phyloP scores from a whole-genome alignment of 148 eudicot genomes.

The Silene uniflora region DNA sequence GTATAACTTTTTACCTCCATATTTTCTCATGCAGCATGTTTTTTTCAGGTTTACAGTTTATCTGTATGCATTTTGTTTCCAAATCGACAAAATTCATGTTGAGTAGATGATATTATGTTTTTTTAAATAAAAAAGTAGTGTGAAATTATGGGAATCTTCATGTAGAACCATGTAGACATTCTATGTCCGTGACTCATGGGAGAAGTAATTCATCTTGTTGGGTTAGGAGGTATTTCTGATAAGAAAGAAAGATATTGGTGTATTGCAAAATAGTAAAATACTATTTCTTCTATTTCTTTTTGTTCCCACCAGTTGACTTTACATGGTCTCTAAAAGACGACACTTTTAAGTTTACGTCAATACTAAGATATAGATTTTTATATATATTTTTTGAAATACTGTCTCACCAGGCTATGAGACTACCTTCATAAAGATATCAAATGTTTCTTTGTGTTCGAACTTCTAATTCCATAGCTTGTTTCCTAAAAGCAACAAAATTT shows the following conservation, averaged over 20 bases:
- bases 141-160: neutral
- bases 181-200: neutral
- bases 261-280: neutral
- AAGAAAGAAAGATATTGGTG: neutral
- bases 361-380: neutral
- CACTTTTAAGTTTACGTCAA: neutral
- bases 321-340: neutral
- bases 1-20: neutral
- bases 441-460: neutral
- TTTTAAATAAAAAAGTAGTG: neutral
- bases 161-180: neutral
- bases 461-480: no score
- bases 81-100: neutral
- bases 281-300: no score
- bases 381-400: neutral
- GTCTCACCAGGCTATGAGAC: neutral
- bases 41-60: neutral
- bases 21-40: neutral
- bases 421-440: neutral
- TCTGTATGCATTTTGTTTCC: neutral
- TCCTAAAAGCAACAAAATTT: no score
- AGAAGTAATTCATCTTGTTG: neutral
- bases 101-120: neutral
- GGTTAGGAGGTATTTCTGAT: neutral
- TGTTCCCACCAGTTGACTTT: neutral